phyloP scores from a whole-genome alignment of 345 rosid species.

The Salix suchowensis region DNA sequence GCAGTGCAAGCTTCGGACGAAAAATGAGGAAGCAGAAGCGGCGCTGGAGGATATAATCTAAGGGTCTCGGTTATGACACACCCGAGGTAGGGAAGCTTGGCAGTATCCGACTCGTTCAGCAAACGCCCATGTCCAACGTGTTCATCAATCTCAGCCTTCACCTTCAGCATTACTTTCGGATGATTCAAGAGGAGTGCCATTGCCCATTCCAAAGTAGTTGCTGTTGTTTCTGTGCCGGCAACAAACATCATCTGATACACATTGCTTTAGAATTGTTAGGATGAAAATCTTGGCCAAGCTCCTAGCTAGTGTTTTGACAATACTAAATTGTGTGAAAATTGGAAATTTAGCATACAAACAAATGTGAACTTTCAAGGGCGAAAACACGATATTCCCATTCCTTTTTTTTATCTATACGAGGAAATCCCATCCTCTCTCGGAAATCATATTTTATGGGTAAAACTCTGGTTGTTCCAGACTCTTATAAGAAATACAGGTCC shows the following conservation, averaged over 20 bases:
- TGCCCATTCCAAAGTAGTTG: conserved; percentile 49
- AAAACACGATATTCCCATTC: not conserved
- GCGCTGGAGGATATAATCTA: conserved; percentile 51
- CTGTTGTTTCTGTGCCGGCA: conserved; percentile 52
- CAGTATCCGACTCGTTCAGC: too few relatives aligned
- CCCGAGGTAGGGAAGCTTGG: not conserved
- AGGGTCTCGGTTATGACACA: conserved; percentile 55
- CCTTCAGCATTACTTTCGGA: conserved; percentile 5
- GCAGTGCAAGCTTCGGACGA: conserved; percentile 42
- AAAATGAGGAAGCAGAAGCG: conserved; percentile 49
- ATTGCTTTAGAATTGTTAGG: not conserved
- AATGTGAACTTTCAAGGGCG: too few relatives aligned
- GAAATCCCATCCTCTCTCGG: too few relatives aligned
- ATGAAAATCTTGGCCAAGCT: not conserved
- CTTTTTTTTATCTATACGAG: not conserved
- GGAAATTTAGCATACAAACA: not conserved
- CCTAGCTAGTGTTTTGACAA: not conserved
- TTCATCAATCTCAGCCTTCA: too few relatives aligned
- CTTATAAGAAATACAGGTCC: accelerated
- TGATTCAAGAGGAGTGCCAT: conserved; percentile 49
- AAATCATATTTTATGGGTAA: too few relatives aligned
- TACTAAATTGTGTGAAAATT: not conserved
- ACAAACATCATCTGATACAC: conserved; percentile 43
- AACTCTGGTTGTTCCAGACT: too few relatives aligned
- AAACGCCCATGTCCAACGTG: too few relatives aligned